Evolutionary conservation across 2,329 filamentous ascomycete genomes (phyloP), one percentile per base, ranked within the genome.

Genomic region (Diaporthe sp.): DNA sequence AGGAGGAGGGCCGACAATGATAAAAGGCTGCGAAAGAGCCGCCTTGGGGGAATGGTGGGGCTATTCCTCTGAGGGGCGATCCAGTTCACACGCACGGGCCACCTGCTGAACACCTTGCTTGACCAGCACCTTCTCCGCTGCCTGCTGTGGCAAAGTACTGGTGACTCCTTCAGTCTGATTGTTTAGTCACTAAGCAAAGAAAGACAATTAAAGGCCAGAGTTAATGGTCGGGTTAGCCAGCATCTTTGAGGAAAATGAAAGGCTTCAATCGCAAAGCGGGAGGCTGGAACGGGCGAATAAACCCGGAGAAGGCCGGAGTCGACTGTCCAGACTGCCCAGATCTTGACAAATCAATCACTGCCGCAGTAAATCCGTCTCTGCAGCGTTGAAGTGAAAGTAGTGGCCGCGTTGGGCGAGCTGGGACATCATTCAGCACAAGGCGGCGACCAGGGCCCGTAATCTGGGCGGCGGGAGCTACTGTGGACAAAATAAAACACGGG

Each of bases 21-120:
- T 71, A 63, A 70, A 61, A 71, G 59, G 65, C 56, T 68, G 75
- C 68, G 22, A 51, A 51, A 70, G 44, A 42, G 53, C 42, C 63
- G 74, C 73, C 63, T 53, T 50, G 22, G 73, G 42, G 51, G 68
- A 59, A 65, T 76, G 72, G 77, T 71, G 76, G 76, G 72, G 39
- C 70, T 70, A 39, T 72, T 59, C 42, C 47, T 72, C 72, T 72
- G 53, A 68, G 58, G 72, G 73, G 70, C 47, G 47, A 37, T 19
- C 10, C 44, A 22, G 39, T 56, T 35, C 6, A 10, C 66, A 71
- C 58, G 71, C 73, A 73, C 65, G 70, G 63, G 44, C 51, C 66
- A 73, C 22, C 32, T 13, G 4, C 25, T 32, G 32, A n/a, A 27
- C 63, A 51, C 63, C 63, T 17, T 25, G 61, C 42, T 35, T 51